A percentile compares a stretch with the other conserved stretches of the same genome.
These are phyloP conservation scores for Talinum fruticosum DNA, from an alignment of 148 eudicot genomes.

Conservation along the genomic window DNA sequence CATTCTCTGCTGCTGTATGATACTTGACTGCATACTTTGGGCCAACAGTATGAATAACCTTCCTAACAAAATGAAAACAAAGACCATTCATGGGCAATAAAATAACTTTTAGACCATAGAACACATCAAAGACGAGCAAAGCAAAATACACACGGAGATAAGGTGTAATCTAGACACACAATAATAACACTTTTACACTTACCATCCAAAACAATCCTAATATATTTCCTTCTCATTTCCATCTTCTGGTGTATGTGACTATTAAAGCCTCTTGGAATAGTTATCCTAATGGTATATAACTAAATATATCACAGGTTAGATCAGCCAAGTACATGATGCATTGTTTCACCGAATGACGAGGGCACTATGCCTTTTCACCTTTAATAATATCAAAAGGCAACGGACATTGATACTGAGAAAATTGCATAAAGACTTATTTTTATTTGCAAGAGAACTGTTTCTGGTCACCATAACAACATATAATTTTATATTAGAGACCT, in stretches of 20 bases:
- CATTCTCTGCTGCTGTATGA: slow-evolving; percentile 99
- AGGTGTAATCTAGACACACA: not conserved
- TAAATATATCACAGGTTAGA: no score
- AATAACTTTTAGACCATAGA: not conserved
- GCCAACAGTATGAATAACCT: slow-evolving; percentile 97
- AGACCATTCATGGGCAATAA: slow-evolving; percentile 7
- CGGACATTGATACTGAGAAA: not conserved
- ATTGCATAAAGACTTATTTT: not conserved
- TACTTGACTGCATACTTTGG: slow-evolving; percentile 99
- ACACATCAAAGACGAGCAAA: not conserved
- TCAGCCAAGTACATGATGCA: no score
- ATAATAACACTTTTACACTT: not conserved
- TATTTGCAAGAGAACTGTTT: no score
- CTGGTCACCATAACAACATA: not conserved
- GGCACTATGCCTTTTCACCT: not conserved
- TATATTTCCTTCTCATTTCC: not conserved
- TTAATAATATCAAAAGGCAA: not conserved
- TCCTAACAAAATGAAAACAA: slow-evolving; percentile 52
- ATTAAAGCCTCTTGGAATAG: not conserved
- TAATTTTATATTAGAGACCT: not conserved
- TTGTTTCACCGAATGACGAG: no score
- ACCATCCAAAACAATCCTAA: not conserved
- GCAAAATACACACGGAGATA: not conserved
- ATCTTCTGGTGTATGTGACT: no score
- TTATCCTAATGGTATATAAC: not conserved